Conservation (phyloP, 2,329 filamentous ascomycete genomes). For the Colletotrichum tropicicola region DNA sequence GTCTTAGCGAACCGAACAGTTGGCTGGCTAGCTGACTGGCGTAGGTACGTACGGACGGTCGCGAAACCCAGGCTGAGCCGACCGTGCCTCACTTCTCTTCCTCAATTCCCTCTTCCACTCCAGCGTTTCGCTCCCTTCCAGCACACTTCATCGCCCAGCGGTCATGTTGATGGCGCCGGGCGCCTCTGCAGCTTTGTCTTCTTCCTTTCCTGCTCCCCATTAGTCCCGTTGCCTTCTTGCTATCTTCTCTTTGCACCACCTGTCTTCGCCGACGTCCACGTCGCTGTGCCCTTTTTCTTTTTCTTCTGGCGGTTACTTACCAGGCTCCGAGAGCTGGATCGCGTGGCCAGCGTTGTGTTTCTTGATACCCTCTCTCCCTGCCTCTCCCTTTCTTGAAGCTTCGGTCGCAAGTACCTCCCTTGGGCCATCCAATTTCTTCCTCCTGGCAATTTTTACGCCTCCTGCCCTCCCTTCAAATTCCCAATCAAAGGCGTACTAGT, state of each 20-base stretch:
- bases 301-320: too few relatives aligned
- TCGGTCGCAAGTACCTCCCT: too few relatives aligned
- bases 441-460: too few relatives aligned
- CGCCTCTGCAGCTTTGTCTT: not conserved
- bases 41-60: not conserved
- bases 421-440: too few relatives aligned
- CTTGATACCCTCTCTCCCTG: too few relatives aligned
- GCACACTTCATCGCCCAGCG: not conserved
- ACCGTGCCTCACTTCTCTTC: not conserved
- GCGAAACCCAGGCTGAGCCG: not conserved
- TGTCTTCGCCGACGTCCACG: not conserved
- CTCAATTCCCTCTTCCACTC: not conserved
- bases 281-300: not conserved
- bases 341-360: too few relatives aligned
- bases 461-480: too few relatives aligned
- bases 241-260: not conserved
- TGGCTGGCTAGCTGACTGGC: not conserved
- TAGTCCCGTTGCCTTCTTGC: not conserved
- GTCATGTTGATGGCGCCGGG: conserved; percentile 23
- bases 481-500: too few relatives aligned
- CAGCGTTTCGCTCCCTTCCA: not conserved
- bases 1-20: not conserved
- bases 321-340: too few relatives aligned
- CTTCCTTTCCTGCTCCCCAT: not conserved
- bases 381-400: too few relatives aligned